These are phyloP conservation scores for Ophidiomyces ophidiicola DNA, from an alignment of 2,329 filamentous ascomycete species.

Conservation along the genomic window DNA sequence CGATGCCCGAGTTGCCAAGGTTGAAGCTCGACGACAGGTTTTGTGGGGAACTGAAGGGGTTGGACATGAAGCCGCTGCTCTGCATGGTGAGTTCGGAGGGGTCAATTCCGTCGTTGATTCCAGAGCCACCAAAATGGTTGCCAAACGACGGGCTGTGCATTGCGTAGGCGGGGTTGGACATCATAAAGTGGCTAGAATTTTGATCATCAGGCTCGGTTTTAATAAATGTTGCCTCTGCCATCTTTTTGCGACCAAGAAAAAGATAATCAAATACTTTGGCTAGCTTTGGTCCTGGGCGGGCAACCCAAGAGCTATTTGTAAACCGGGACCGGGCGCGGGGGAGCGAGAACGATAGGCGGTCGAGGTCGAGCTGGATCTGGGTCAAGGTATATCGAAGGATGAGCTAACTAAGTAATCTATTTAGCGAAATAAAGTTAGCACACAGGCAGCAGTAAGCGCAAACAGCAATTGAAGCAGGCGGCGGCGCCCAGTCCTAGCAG, in stretches of 20 bases:
- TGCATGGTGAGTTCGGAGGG: constrained; percentile 73
- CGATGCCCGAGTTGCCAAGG: constrained; percentile 64
- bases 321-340: too few relatives aligned
- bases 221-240: constrained; percentile 49
- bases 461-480: too few relatives aligned
- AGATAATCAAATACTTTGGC: constrained; percentile 13
- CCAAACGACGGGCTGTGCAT: constrained; percentile 41
- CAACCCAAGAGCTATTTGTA: too few relatives aligned
- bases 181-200: constrained; percentile 38
- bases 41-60: constrained; percentile 51
- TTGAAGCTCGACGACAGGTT: constrained; percentile 61
- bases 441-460: too few relatives aligned
- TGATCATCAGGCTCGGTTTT: constrained; percentile 57
- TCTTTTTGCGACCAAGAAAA: constrained; percentile 38
- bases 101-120: constrained; percentile 54
- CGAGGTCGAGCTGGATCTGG: not conserved
- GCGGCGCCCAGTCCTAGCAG: too few relatives aligned
- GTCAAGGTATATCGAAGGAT: not conserved
- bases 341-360: not conserved
- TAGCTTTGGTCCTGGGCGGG: too few relatives aligned
- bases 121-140: constrained; percentile 37
- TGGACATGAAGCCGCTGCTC: constrained; percentile 39
- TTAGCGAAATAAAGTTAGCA: not conserved
- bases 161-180: constrained; percentile 38
- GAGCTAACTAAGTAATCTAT: not conserved